phyloP scores from a whole-genome alignment of 1,284 basidiomycete species.

The Cutaneotrichosporon sp. region DNA sequence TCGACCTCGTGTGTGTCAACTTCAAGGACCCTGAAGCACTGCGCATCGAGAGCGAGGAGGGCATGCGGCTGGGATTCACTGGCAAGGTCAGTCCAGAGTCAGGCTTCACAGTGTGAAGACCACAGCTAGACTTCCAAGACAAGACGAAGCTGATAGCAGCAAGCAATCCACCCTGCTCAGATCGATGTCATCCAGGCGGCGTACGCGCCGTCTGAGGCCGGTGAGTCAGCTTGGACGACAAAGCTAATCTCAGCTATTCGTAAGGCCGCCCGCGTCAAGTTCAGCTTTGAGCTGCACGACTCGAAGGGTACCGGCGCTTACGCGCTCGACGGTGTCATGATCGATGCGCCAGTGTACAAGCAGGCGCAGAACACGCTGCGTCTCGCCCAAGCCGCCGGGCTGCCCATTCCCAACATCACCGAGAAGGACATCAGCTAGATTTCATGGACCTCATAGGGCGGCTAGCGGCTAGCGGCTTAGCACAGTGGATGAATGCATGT shows the following conservation, averaged over 20 bases:
- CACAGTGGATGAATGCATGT: too few species aligned
- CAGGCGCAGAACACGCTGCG: slow-evolving; percentile 61
- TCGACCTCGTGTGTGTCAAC: slow-evolving; percentile 92
- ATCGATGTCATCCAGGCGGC: slow-evolving; percentile 73
- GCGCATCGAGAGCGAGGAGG: slow-evolving; percentile 74
- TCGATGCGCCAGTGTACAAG: slow-evolving; percentile 89
- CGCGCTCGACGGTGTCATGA: slow-evolving; percentile 72
- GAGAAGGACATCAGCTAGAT: slow-evolving; percentile 23
- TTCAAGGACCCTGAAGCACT: slow-evolving; percentile 75
- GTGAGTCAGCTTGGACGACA: slow-evolving; percentile 55
- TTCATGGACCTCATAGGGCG: not conserved
- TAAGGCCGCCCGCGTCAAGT: slow-evolving; percentile 68
- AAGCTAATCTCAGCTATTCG: slow-evolving; percentile 60
- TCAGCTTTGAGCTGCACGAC: slow-evolving; percentile 46
- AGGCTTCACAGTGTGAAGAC: too few species aligned
- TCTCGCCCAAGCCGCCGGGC: slow-evolving; percentile 64
- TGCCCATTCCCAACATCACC: slow-evolving; percentile 59
- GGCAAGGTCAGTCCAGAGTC: slow-evolving; percentile 64
- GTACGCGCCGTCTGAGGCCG: slow-evolving; percentile 72
- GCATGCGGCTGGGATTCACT: slow-evolving; percentile 72
- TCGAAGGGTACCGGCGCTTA: slow-evolving; percentile 61
- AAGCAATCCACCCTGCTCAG: slow-evolving; percentile 92
- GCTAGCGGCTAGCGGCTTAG: too few species aligned
- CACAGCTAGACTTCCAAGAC: not conserved
- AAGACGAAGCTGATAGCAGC: slow-evolving; percentile 56